Conservation (phyloP, 2,329 filamentous ascomycete species). For the Cylindrodendrum hubeiense region DNA sequence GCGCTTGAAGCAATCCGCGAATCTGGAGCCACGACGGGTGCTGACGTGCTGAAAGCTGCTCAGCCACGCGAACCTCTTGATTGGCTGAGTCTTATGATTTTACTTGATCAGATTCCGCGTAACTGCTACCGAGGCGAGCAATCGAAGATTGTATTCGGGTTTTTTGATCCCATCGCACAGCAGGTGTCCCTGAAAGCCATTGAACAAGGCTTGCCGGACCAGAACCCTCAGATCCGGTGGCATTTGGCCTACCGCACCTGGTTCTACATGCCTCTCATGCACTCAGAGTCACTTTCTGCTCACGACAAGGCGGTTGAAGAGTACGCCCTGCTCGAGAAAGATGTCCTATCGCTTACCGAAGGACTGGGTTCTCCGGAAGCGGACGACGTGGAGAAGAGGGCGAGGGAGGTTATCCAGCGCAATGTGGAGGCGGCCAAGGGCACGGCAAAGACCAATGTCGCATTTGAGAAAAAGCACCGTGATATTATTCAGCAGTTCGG, state of each 20-base stretch:
- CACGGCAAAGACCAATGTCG: slow-evolving; percentile 39
- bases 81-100: not conserved
- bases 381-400: slow-evolving; percentile 43
- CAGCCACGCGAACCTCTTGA: not conserved
- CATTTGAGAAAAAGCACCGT: slow-evolving; percentile 47
- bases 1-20: too few species aligned
- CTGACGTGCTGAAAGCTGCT: not conserved
- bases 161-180: not conserved
- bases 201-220: not conserved
- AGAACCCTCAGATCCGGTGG: not conserved
- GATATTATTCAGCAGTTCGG: not conserved
- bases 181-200: not conserved
- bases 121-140: not conserved
- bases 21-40: too few species aligned
- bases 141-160: not conserved
- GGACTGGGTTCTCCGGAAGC: slow-evolving; percentile 32
- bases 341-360: slow-evolving; percentile 48
- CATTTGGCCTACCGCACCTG: not conserved
- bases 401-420: slow-evolving; percentile 42
- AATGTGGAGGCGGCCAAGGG: slow-evolving; percentile 43
- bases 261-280: not conserved
- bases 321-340: slow-evolving; percentile 47
- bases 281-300: not conserved
- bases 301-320: slow-evolving; percentile 56
- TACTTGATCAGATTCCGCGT: not conserved